Evolutionary conservation across 371 early-diverging fungal genomes (phyloP).

Genomic region (Mortierella sp.): DNA sequence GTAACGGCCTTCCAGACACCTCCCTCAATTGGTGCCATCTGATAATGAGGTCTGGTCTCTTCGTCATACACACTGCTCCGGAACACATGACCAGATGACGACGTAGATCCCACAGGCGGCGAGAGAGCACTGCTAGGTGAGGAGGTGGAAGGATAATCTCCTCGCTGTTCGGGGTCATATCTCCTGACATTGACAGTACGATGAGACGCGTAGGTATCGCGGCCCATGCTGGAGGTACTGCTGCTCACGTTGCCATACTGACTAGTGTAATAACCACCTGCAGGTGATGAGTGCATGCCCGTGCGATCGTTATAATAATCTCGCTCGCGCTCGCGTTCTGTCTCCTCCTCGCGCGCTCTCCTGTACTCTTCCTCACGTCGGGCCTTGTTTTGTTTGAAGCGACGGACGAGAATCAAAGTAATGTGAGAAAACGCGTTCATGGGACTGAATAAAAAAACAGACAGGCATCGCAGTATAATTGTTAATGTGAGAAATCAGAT

Average conservation of each 20-base stretch:
- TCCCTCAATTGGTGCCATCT: constrained; percentile 72
- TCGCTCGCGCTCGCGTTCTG: constrained; percentile 21
- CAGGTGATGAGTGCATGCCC: constrained; percentile 4
- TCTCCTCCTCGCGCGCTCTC: constrained; percentile 24
- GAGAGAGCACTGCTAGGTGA: too few relatives aligned
- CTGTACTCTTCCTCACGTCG: constrained; percentile 26
- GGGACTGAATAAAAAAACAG: not conserved
- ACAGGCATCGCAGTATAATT: not conserved
- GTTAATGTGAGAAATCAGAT: too few relatives aligned
- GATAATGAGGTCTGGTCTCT: constrained; percentile 65
- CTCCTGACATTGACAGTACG: constrained; percentile 4
- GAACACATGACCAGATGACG: constrained; percentile 60
- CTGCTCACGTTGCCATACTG: constrained; percentile 13
- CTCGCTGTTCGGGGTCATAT: constrained; percentile 15
- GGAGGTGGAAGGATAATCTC: not conserved
- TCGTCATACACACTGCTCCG: constrained; percentile 69
- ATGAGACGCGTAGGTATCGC: constrained; percentile 9
- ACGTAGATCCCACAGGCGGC: not conserved
- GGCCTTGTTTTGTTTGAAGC: too few relatives aligned
- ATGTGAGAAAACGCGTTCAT: not conserved
- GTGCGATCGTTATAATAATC: constrained; percentile 29
- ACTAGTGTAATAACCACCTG: constrained; percentile 20
- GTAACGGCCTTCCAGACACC: constrained; percentile 69
- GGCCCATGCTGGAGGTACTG: constrained; percentile 7
- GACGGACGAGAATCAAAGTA: not conserved